Base-by-base conservation (phyloP, 495 filamentous ascomycete species). In the Podospora australis region DNA sequence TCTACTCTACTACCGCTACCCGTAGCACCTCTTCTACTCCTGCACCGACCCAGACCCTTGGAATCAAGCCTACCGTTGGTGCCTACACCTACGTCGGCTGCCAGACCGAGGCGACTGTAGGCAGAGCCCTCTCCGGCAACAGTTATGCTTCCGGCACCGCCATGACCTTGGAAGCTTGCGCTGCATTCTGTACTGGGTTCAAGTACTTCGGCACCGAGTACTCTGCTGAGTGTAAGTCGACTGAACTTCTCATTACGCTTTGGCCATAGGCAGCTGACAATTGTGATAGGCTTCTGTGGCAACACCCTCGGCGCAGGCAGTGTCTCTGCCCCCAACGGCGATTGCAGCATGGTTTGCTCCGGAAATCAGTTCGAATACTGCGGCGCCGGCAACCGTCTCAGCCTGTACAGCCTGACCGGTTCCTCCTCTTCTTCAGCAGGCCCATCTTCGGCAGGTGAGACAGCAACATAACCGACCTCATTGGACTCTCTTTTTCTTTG, bases 141-240 rank as follows among this genome's bases (percentile, higher is more conserved):
- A 9, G 34, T 23, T 47, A 56, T 30, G 58, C 53, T 7, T 51
- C 58, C 34, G n/a, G n/a, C n/a, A 60, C 57, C 16, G 49, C 60
- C 43, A 71, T 75, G 68, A 74, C 70, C 6, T 50, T 72, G 6
- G 68, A 73, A 57, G 30, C 46, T 2, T 75, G 71, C 50, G 68
- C 67, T 24, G 42, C 47, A 0, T 64, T 56, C 55, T 75, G 72
- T 54, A 19, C 41, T 13, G 58, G 48, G 7, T 74, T 57, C 54
- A 60, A 46, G 13, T 74, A 63, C 44, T 73, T 70, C 34, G 71
- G 71, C 1, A 59, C 58, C 2, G 70, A 74, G 51, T 74, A 70
- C 32, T 58, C 63, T 25, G 48, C 53, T 6, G 68, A 70, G 49
- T 70, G 68, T 60, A 16, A 55, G 58, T 50, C 16, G 24, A 19